Percentiles rank a stretch among this genome's conserved stretches.
Conservation (phyloP, 495 filamentous ascomycete genomes). For the Aspergillus ellipticus region DNA sequence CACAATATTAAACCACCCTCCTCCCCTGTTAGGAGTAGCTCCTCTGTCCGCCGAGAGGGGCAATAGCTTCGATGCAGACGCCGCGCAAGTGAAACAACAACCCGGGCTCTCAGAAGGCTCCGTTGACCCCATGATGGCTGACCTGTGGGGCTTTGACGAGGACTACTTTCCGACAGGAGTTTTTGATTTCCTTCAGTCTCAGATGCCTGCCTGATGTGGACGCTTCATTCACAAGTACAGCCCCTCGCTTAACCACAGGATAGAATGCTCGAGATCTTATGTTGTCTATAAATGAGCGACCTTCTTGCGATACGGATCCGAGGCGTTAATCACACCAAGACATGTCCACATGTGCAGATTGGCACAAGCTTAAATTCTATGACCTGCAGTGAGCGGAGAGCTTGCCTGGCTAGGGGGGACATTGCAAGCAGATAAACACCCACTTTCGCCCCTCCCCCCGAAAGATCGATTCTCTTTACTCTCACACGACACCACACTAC, state of each 20-base stretch:
- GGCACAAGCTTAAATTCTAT: no score
- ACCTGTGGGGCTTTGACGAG: constrained; percentile 47
- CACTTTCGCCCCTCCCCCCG: no score
- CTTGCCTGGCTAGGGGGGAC: no score
- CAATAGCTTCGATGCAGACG: constrained; percentile 28
- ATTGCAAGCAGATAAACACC: no score
- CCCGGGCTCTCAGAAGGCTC: constrained; percentile 43
- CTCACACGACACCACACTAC: no score
- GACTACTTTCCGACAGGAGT: constrained; percentile 49
- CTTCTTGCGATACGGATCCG: no score
- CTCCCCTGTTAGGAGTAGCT: constrained; percentile 40
- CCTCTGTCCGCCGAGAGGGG: constrained; percentile 44
- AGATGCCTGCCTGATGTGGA: constrained; percentile 34
- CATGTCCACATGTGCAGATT: no score
- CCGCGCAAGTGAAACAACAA: constrained; percentile 24
- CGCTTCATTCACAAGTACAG: neutral
- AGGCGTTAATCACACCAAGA: no score
- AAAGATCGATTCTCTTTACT: no score
- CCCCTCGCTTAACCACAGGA: neutral
- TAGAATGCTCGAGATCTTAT: neutral
- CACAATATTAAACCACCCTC: constrained; percentile 40
- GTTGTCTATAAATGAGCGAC: no score
- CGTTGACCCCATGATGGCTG: constrained; percentile 46
- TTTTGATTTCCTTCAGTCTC: constrained; percentile 48
- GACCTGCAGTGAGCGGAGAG: no score